Evolutionary conservation across 192 early-diverging fungal genomes (phyloP), one percentile per base, ranked within the genome.

Genomic region (Chytriomyces sp.): DNA sequence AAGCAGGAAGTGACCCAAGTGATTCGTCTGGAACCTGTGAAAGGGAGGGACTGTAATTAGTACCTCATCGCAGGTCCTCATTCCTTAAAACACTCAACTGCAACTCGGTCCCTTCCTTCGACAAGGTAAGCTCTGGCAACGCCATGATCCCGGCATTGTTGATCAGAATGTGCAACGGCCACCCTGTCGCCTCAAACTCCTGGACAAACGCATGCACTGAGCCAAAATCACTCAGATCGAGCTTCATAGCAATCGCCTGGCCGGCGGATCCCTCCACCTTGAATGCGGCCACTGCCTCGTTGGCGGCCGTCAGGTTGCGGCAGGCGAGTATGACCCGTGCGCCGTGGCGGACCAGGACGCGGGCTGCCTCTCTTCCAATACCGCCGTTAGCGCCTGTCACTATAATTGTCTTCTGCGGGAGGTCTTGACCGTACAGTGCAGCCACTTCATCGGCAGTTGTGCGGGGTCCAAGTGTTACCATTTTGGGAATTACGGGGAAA

Each of bases 31-130:
- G 40, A 72, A 61, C 28, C 33, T 10, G 58, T 17, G 37, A 39
- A 19, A 49, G n/a, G 52, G 17, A 44, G 32, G 22, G 40, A 26
- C 12, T 14, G 17, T 40, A 52, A 25, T 64, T n/a, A 52, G 39
- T 44, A 14, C 33, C 57, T n/a, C 14, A 12, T n/a, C 1, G 26
- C 26, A 28, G 14, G 41, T 49, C 17, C 19, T 22, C 14, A 64
- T 59, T 17, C n/a, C 17, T 64, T 53, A 85, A 87, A 28, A 75
- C 72, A 4, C 77, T 85, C 36, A 89, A 80, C 68, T 89, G 88
- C n/a, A 75, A 73, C 72, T 89, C 86, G 39, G 80, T 68, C n/a
- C 86, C 86, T 36, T 89, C 82, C n/a, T 74, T 72, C 25, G 81
- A 78, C 19, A 71, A 37, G 1, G 75, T 60, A 7, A 22, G 52